Conservation (phyloP, 1,139 yeast species). For the Eremothecium coryli region DNA sequence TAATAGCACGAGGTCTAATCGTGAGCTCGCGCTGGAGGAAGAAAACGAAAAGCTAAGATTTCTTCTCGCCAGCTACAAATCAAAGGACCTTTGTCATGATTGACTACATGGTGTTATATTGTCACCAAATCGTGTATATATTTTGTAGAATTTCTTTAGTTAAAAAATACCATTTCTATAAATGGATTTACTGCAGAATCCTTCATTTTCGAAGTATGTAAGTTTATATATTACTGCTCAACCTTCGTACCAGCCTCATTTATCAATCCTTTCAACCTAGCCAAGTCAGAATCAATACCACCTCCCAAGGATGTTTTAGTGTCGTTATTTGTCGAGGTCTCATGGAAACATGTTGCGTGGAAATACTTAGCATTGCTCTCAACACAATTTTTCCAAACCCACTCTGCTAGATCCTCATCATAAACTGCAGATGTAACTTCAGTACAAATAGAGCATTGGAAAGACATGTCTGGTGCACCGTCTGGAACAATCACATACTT, state of each 20-base stretch:
- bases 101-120: no score
- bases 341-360: conserved; percentile 76
- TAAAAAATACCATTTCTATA: no score
- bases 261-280: conserved; percentile 18
- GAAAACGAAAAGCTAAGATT: conserved; percentile 5
- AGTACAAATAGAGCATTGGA: conserved; percentile 78
- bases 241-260: conserved; percentile 2
- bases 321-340: conserved; percentile 42
- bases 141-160: no score
- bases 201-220: no score
- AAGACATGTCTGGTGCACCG: conserved; percentile 55
- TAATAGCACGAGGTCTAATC: no score
- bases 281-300: conserved; percentile 17
- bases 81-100: no score
- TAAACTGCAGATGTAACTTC: conserved; percentile 73
- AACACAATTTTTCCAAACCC: conserved; percentile 88
- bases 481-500: conserved; percentile 61
- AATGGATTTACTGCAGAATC: no score
- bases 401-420: conserved; percentile 85
- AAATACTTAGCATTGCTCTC: conserved; percentile 61
- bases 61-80: no score
- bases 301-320: conserved; percentile 5
- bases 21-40: no score
- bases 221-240: no score
- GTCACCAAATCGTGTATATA: no score